Percentiles rank a stretch among this genome's conserved stretches.
phyloP scores from a whole-genome alignment of 441 rosid genomes.

The Adansonia rubrostipa region DNA sequence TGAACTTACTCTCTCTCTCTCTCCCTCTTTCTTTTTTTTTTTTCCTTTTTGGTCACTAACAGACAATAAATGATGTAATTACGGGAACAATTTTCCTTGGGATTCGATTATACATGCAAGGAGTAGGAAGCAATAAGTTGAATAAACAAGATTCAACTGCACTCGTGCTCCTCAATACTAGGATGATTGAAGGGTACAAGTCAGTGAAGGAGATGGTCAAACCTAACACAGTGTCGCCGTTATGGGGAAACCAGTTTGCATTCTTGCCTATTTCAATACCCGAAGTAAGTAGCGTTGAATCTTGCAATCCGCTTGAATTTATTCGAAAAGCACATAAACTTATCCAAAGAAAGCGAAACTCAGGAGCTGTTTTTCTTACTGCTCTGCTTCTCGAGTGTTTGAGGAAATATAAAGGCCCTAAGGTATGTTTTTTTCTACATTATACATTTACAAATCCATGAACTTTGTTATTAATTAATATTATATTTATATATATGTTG shows the following conservation, averaged over 20 bases:
- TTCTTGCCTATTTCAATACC: constrained; percentile 49
- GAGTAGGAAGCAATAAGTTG: constrained; percentile 17
- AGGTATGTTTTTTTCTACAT: constrained; percentile 34
- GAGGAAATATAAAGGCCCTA: constrained; percentile 45
- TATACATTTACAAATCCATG: neutral
- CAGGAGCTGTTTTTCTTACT: constrained; percentile 37
- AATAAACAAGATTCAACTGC: constrained; percentile 33
- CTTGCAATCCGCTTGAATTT: constrained; percentile 44
- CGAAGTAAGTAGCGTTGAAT: constrained; percentile 2
- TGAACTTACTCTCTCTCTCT: neutral
- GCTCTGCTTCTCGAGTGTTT: constrained; percentile 38
- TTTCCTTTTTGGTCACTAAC: neutral
- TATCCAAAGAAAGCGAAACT: constrained; percentile 42
- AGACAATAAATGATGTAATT: constrained; percentile 55
- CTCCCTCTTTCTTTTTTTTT: no score
- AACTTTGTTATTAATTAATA: neutral
- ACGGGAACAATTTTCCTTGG: constrained; percentile 49
- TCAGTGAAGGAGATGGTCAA: constrained; percentile 52
- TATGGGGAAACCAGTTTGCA: constrained; percentile 54
- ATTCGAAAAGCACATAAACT: constrained; percentile 36
- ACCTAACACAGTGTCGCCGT: constrained; percentile 33
- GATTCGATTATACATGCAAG: constrained; percentile 50
- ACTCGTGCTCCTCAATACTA: constrained; percentile 50
- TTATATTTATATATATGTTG: no score
- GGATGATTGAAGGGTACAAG: constrained; percentile 40